phyloP scores from a whole-genome alignment of 352 stramenopile genomes.

The Pythium grandisporangium region DNA sequence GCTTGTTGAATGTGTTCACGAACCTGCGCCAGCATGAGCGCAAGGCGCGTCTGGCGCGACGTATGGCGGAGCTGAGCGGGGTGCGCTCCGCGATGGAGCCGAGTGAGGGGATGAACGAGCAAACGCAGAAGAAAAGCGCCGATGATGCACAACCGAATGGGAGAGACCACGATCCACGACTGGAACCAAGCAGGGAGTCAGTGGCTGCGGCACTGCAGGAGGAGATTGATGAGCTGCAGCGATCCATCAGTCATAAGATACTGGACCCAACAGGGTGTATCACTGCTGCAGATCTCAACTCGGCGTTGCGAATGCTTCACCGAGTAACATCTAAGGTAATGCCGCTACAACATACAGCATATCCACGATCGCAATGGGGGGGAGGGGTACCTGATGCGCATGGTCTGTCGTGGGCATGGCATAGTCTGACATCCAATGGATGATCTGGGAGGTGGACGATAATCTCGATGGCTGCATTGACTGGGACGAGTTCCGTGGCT shows the following conservation, averaged over 20 bases:
- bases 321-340: conserved; percentile 21
- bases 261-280: conserved; percentile 29
- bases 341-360: no score
- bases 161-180: neutral
- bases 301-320: conserved; percentile 29
- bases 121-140: neutral
- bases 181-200: neutral
- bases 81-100: neutral
- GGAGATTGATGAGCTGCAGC: conserved; percentile 43
- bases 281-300: conserved; percentile 29
- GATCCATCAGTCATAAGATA: conserved; percentile 21
- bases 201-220: conserved; percentile 12
- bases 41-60: conserved; percentile 26
- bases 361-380: no score
- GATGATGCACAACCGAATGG: no score
- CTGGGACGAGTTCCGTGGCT: conserved; percentile 91
- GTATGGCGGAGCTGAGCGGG: conserved; percentile 5
- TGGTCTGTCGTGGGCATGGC: no score
- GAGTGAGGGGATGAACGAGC: neutral
- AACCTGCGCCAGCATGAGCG: conserved; percentile 47
- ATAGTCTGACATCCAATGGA: conserved; percentile 89
- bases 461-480: conserved; percentile 88
- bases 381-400: no score
- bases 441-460: conserved; percentile 97
- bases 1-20: conserved; percentile 40